Base-by-base conservation (phyloP, 768 basidiomycete species). In the Lentinula sp. region DNA sequence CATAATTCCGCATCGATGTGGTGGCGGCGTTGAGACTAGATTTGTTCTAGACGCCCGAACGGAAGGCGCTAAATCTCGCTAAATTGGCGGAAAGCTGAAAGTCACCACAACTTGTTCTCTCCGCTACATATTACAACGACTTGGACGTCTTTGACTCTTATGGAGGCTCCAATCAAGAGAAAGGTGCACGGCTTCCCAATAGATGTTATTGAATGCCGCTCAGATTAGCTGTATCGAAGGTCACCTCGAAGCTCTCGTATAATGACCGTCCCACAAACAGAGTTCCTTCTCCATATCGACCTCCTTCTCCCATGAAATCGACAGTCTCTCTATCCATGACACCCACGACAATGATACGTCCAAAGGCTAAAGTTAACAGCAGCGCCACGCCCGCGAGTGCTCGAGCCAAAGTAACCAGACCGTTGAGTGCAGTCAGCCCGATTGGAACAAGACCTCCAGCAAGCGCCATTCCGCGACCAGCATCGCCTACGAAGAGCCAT, bases 361-460 rank as follows among this genome's bases (percentile, higher is more conserved):
- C 85, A 13, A 87, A 77, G 68, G 85, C 84, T 61, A 89, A 85
- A 71, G 76, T 89, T 42, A 87, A 84, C 66, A 79, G 74, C 62
- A 82, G 76, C 65, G 83, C 82, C 39, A 78, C 79, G 3, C 43
- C 64, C 10, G 61, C 63, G 23, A 66, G 68, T 64, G 56, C 52
- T 20, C 56, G 52, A 16, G 60, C 58, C 45, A 58, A 57, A 56
- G 37, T 61, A 2, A 53, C 61, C 9, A 61, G 42, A 16, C 48
- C 48, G 6, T 15, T 62, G 13, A 69, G 62, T 41, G 63, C 70
- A n/a, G 60, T 64, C 9, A 50, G 64, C 12, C 65, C 69, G 8
- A n/a, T 12, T 36, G 36, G 37, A 12, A 28, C 41, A 52, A 72
- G 69, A 62, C 28, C 61, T 43, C 59, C 64, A 59, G 57, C 46